Evolutionary conservation across 345 rosid genomes (phyloP).

Genomic region (Nephelium lappaceum): DNA sequence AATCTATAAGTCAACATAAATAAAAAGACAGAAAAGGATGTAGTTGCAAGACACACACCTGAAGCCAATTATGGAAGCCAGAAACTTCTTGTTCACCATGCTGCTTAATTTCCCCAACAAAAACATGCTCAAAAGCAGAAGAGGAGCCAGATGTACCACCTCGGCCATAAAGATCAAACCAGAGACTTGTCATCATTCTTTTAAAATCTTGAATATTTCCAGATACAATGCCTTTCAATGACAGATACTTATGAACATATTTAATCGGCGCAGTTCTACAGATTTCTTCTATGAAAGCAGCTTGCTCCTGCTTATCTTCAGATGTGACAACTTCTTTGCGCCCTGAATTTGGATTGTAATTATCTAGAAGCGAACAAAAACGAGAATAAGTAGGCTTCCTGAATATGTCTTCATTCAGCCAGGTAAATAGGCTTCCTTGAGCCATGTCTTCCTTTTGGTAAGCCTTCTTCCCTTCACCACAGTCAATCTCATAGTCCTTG

Average conservation of each 20-base stretch:
- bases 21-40: neutral
- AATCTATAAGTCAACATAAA: neutral
- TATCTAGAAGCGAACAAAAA: slow-evolving; percentile 87
- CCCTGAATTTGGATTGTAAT: slow-evolving; percentile 81
- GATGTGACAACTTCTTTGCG: slow-evolving; percentile 77
- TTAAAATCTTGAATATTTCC: slow-evolving; percentile 72
- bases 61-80: slow-evolving; percentile 98
- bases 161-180: slow-evolving; percentile 87
- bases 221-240: slow-evolving; percentile 57
- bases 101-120: slow-evolving; percentile 92
- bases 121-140: slow-evolving; percentile 97
- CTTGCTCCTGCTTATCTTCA: slow-evolving; percentile 89
- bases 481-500: slow-evolving; percentile 81
- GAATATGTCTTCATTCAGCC: slow-evolving; percentile 70
- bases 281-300: slow-evolving; percentile 89
- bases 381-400: slow-evolving; percentile 78
- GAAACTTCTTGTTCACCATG: slow-evolving; percentile 71
- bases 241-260: slow-evolving; percentile 80
- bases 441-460: slow-evolving; percentile 76
- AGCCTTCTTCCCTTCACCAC: slow-evolving; percentile 91
- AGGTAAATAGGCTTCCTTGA: slow-evolving; percentile 63
- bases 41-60: slow-evolving; percentile 44
- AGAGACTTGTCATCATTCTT: slow-evolving; percentile 63
- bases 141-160: slow-evolving; percentile 83
- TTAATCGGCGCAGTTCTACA: slow-evolving; percentile 85